These are phyloP conservation scores for Termitomyces bulborhizus DNA, from an alignment of 768 basidiomycete genomes.

Conservation along the genomic window DNA sequence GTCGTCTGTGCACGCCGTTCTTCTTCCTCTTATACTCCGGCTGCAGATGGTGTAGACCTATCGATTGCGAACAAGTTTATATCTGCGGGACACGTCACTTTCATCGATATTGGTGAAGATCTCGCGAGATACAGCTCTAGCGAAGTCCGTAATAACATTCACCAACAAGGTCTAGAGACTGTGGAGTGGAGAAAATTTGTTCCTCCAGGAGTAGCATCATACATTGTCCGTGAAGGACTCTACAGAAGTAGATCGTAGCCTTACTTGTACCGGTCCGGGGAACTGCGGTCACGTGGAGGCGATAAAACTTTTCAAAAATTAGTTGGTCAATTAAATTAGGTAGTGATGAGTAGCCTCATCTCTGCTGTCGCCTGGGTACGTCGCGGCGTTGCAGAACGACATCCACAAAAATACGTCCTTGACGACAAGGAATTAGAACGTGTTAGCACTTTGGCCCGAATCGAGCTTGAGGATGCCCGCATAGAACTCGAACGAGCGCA, in stretches of 20 bases:
- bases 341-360: constrained; percentile 68
- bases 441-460: constrained; percentile 79
- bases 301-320: constrained; percentile 11
- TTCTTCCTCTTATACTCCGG: constrained; percentile 5
- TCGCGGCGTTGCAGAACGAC: constrained; percentile 64
- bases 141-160: constrained; percentile 46
- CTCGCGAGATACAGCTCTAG: constrained; percentile 66
- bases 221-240: constrained; percentile 13
- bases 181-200: constrained; percentile 16
- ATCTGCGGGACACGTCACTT: constrained; percentile 39
- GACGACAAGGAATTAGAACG: constrained; percentile 88
- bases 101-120: constrained; percentile 56
- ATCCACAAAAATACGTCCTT: constrained; percentile 85
- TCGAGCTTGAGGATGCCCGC: constrained; percentile 87
- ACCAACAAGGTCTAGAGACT: constrained; percentile 16
- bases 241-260: constrained; percentile 1
- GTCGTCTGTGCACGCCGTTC: constrained; percentile 54
- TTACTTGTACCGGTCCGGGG: neutral
- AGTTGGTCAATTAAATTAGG: neutral
- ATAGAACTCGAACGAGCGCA: constrained; percentile 80
- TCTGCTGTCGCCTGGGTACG: constrained; percentile 77
- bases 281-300: constrained; percentile 14
- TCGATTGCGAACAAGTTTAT: constrained; percentile 44
- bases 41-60: constrained; percentile 12
- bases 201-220: constrained; percentile 12